These are phyloP conservation scores for Inga oerstediana DNA, from an alignment of 306 rosid species.

Conservation along the genomic window DNA sequence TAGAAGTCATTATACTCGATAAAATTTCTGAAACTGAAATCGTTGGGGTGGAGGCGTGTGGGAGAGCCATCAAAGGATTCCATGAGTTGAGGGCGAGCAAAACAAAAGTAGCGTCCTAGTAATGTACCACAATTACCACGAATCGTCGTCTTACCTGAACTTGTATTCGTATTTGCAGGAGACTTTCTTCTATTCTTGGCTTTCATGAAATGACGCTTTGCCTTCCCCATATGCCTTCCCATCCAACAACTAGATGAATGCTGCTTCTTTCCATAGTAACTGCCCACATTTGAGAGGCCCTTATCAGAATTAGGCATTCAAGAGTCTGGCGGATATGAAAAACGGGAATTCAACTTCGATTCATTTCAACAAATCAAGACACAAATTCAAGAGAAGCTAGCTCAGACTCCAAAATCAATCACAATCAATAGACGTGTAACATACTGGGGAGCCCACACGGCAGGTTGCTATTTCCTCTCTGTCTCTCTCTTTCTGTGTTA, in stretches of 20 bases:
- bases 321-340: not conserved
- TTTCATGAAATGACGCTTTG: constrained; percentile 50
- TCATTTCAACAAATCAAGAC: not conserved
- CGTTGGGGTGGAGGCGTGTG: constrained; percentile 60
- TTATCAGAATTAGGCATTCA: constrained; percentile 57
- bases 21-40: constrained; percentile 57
- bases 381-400: not conserved
- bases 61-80: constrained; percentile 52
- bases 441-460: not conserved
- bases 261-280: constrained; percentile 39
- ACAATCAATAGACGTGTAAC: not conserved
- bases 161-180: not conserved
- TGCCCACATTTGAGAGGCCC: constrained; percentile 46
- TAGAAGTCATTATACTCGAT: constrained; percentile 72
- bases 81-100: constrained; percentile 47
- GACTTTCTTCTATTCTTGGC: constrained; percentile 40
- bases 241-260: constrained; percentile 27
- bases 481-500: no score
- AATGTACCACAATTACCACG: constrained; percentile 20
- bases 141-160: constrained; percentile 46
- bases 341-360: not conserved
- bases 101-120: constrained; percentile 62
- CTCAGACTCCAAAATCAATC: not conserved
- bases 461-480: no score
- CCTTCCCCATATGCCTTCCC: constrained; percentile 34